Evolutionary conservation across 1,284 basidiomycete genomes (phyloP).

Genomic region (Vanrija pseudolonga): DNA sequence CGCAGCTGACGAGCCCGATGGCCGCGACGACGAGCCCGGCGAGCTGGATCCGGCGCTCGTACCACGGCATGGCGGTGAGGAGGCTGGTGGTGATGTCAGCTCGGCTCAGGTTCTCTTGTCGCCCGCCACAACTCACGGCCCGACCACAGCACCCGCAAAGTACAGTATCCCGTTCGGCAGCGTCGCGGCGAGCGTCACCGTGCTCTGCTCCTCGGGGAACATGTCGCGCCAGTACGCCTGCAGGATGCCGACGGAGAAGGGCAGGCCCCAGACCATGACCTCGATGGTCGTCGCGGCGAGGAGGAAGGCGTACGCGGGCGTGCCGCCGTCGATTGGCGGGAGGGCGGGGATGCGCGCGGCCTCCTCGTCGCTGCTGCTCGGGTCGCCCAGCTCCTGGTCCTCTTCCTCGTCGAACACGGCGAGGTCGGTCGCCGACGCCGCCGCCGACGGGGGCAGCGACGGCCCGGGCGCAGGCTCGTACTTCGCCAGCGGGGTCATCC

Average conservation of each 20-base stretch:
- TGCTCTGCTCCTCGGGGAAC: slow-evolving; percentile 27
- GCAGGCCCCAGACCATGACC: slow-evolving; percentile 43
- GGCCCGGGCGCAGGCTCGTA: no score
- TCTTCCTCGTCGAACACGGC: no score
- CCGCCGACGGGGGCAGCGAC: no score
- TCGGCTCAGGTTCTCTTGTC: no score
- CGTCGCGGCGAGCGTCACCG: slow-evolving; percentile 45
- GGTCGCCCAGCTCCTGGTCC: no score
- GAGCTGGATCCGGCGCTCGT: slow-evolving; percentile 26
- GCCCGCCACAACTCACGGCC: slow-evolving; percentile 31
- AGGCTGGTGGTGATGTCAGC: slow-evolving; percentile 16
- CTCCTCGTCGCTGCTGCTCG: no score
- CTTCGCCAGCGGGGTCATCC: no score
- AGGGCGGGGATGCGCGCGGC: slow-evolving; percentile 12
- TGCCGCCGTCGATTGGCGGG: slow-evolving; percentile 39
- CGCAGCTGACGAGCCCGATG: slow-evolving; percentile 29
- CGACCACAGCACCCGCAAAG: slow-evolving; percentile 29
- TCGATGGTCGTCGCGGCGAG: slow-evolving; percentile 39
- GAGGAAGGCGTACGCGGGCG: slow-evolving; percentile 41
- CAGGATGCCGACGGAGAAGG: slow-evolving; percentile 43
- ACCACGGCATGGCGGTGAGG: slow-evolving; percentile 31
- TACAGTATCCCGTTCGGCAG: slow-evolving; percentile 45
- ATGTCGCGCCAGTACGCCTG: slow-evolving; percentile 43
- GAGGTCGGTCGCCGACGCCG: no score
- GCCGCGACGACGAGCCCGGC: slow-evolving; percentile 28